These are phyloP conservation scores for Colletotrichum sp. DNA, from an alignment of 2,329 filamentous ascomycete species.

Conservation along the genomic window DNA sequence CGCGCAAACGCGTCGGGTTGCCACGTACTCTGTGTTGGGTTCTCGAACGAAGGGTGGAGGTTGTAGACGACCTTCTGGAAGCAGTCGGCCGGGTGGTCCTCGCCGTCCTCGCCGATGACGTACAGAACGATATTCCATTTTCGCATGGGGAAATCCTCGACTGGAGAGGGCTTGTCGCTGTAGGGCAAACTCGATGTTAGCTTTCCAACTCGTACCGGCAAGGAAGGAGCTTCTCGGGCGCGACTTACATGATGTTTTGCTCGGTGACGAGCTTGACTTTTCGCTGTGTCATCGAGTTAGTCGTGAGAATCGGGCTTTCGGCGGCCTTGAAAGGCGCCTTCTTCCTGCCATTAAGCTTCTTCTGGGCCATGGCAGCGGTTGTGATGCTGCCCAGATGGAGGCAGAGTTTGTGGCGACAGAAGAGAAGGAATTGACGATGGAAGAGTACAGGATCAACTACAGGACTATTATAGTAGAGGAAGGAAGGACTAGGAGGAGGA, in stretches of 20 bases:
- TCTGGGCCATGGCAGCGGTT: not conserved
- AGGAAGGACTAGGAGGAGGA: not conserved
- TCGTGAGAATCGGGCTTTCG: not conserved
- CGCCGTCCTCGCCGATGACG: constrained; percentile 84
- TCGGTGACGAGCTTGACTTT: constrained; percentile 92
- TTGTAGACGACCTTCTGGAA: constrained; percentile 95
- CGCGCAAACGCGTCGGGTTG: not conserved
- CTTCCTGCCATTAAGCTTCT: not conserved
- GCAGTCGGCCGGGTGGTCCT: constrained; percentile 80
- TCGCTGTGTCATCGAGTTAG: constrained; percentile 64
- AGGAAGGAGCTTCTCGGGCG: not conserved
- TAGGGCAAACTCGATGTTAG: constrained; percentile 23
- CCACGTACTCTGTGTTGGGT: constrained; percentile 80
- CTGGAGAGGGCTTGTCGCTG: constrained; percentile 79
- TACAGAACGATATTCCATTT: constrained; percentile 89
- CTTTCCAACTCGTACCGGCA: not conserved
- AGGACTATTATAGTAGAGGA: not conserved
- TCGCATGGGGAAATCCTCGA: constrained; percentile 91
- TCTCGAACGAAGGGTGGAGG: constrained; percentile 91
- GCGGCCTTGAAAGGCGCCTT: not conserved
- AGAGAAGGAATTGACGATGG: not conserved
- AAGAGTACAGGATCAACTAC: not conserved
- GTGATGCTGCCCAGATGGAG: not conserved
- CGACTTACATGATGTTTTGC: constrained; percentile 80
- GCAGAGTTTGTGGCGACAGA: not conserved